These are phyloP conservation scores for Eucommia ulmoides DNA, from an alignment of 257 asterid genomes.

Conservation along the genomic window DNA sequence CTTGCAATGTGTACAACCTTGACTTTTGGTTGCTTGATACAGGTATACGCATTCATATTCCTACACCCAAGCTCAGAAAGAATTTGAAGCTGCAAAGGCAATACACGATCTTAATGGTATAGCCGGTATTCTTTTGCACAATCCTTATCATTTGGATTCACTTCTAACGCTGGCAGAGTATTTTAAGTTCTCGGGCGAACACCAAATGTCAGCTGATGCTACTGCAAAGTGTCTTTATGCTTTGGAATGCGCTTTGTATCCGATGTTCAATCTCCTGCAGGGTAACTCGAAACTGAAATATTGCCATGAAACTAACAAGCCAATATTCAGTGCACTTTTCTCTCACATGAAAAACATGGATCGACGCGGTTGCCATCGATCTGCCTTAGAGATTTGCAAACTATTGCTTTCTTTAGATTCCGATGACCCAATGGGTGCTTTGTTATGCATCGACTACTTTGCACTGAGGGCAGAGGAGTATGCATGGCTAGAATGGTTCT, in stretches of 20 bases:
- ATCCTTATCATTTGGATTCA: constrained; percentile 90
- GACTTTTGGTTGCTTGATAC: constrained; percentile 7
- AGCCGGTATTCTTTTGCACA: constrained; percentile 51
- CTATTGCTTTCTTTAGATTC: constrained; percentile 76
- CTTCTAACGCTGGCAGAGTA: constrained; percentile 77
- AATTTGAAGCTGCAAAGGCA: constrained; percentile 83
- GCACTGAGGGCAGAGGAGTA: constrained; percentile 80
- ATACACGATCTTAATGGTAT: constrained; percentile 81
- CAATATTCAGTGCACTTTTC: constrained; percentile 65
- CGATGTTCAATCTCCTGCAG: constrained; percentile 56
- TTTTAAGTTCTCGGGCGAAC: constrained; percentile 85
- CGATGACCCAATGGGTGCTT: constrained; percentile 80
- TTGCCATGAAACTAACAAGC: constrained; percentile 64
- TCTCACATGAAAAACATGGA: constrained; percentile 90
- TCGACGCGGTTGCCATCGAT: constrained; percentile 88
- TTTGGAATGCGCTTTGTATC: constrained; percentile 93
- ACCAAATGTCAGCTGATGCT: constrained; percentile 83
- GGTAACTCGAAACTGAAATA: constrained; percentile 57
- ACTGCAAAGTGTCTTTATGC: constrained; percentile 72
- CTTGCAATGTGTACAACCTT: neutral
- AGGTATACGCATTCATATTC: constrained; percentile 69
- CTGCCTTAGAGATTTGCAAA: constrained; percentile 89
- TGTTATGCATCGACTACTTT: constrained; percentile 77
- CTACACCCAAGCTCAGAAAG: constrained; percentile 74
- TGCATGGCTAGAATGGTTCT: constrained; percentile 68